Conservation (phyloP, 352 stramenopile species). For the Pythium phragmitis region DNA sequence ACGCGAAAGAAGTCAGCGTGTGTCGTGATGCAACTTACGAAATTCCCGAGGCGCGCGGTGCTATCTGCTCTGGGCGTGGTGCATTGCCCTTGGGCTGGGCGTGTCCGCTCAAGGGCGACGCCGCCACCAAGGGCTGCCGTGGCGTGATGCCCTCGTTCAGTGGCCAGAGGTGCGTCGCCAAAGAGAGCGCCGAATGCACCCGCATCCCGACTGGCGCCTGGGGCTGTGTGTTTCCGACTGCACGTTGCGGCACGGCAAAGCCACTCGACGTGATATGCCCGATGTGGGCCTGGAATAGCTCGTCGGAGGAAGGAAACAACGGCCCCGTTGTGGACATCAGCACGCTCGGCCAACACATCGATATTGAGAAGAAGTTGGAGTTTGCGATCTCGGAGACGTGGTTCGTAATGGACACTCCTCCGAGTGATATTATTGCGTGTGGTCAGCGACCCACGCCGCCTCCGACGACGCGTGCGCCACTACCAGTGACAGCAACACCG, state of each 20-base stretch:
- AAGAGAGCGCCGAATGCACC: conserved; percentile 31
- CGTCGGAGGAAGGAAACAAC: conserved; percentile 14
- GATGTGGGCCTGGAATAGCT: conserved; percentile 31
- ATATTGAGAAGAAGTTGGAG: conserved; percentile 10
- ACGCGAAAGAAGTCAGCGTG: conserved; percentile 19
- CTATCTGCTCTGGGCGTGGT: conserved; percentile 32
- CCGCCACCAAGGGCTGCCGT: conserved; percentile 26
- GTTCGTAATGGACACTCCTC: conserved; percentile 35
- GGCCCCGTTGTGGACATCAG: neutral
- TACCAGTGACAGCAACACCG: conserved; percentile 7
- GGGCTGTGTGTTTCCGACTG: conserved; percentile 34
- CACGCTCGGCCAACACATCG: neutral
- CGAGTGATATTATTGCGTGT: conserved; percentile 17
- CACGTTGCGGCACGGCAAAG: conserved; percentile 15
- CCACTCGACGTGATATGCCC: conserved; percentile 18
- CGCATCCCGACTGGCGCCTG: conserved; percentile 25
- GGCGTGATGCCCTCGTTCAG: conserved; percentile 30
- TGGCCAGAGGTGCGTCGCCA: conserved; percentile 24
- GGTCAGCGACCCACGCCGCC: conserved; percentile 5
- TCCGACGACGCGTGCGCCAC: conserved; percentile 4
- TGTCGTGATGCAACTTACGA: conserved; percentile 37
- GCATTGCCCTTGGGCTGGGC: conserved; percentile 16
- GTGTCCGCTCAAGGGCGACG: conserved; percentile 30
- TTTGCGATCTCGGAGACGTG: conserved; percentile 19
- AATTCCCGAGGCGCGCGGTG: conserved; percentile 23